A percentile compares a stretch with the other conserved stretches of the same genome.
Conservation (phyloP, 2,329 filamentous ascomycete genomes). For the Cladophialophora psammophila region DNA sequence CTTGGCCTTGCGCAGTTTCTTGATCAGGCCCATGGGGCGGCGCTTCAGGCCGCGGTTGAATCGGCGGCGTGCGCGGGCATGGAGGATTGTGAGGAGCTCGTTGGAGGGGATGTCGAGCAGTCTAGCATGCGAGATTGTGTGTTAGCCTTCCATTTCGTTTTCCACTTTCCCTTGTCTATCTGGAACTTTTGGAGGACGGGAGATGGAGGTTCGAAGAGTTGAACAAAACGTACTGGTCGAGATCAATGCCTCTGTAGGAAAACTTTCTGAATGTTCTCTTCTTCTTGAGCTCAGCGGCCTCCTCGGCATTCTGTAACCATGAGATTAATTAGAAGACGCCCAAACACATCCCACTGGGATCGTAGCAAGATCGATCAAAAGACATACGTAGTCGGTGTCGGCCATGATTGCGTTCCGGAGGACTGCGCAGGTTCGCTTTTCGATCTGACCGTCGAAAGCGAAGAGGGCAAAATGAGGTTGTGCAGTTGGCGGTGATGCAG, state of each 20-base stretch:
- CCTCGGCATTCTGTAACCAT: constrained; percentile 82
- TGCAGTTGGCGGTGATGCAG: constrained; percentile 27
- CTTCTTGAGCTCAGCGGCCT: constrained; percentile 99
- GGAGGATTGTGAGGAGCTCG: constrained; percentile 98
- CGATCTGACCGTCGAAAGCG: constrained; percentile 55
- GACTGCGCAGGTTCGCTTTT: constrained; percentile 53
- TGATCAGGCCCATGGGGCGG: constrained; percentile 99
- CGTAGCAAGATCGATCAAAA: constrained; percentile 11
- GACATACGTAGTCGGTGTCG: constrained; percentile 86
- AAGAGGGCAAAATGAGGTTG: constrained; percentile 47
- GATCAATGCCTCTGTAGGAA: constrained; percentile 98
- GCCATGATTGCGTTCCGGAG: constrained; percentile 73
- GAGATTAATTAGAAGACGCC: constrained; percentile 32
- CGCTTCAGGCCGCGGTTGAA: constrained; percentile 99
- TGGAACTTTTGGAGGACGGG: constrained; percentile 24
- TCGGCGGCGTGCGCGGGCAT: constrained; percentile 96
- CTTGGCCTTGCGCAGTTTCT: constrained; percentile 99
- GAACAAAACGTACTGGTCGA: constrained; percentile 83
- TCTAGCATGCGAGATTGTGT: constrained; percentile 59
- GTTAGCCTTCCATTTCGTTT: constrained; percentile 38
- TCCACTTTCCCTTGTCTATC: background rate
- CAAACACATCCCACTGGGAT: background rate
- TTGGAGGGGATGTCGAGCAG: constrained; percentile 98
- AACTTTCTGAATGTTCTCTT: constrained; percentile 99
- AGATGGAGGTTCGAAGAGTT: constrained; percentile 1